phyloP scores from a whole-genome alignment of 2,329 filamentous ascomycete species.

The Apiospora marii region DNA sequence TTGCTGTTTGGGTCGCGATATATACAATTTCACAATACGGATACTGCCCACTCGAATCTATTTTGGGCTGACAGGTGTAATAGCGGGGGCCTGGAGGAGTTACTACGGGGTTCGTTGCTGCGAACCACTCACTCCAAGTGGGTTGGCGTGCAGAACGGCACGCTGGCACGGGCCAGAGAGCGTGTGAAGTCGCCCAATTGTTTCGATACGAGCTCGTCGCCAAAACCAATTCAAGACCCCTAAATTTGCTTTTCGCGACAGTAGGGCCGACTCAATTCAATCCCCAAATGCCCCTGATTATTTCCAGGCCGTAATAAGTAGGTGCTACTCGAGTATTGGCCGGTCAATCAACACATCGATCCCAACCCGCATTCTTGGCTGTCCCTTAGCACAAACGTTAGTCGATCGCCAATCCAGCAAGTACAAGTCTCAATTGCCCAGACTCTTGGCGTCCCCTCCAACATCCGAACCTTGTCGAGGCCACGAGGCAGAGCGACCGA shows the following conservation, averaged over 20 bases:
- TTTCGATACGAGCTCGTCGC: background rate
- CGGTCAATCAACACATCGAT: background rate
- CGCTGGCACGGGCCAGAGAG: background rate
- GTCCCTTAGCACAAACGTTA: background rate
- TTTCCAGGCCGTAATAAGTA: background rate
- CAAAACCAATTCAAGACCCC: slow-evolving; percentile 1
- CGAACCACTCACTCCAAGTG: too few relatives aligned
- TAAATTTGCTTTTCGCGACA: background rate
- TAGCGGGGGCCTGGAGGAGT: too few relatives aligned
- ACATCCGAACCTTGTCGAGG: slow-evolving; percentile 7
- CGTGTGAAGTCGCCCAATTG: background rate
- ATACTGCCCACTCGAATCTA: too few relatives aligned
- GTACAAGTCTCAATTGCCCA: background rate
- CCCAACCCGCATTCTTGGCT: background rate
- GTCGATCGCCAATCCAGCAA: background rate
- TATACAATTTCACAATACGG: too few relatives aligned
- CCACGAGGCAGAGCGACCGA: background rate
- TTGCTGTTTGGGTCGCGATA: too few relatives aligned
- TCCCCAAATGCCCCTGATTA: background rate
- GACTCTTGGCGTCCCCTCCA: background rate
- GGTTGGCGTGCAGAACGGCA: background rate
- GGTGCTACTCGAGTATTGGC: background rate
- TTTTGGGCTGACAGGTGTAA: too few relatives aligned
- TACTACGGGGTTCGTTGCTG: too few relatives aligned
- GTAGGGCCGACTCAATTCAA: background rate